phyloP scores from a whole-genome alignment of 2,329 filamentous ascomycete species.

The Pestalotiopsis sp. region DNA sequence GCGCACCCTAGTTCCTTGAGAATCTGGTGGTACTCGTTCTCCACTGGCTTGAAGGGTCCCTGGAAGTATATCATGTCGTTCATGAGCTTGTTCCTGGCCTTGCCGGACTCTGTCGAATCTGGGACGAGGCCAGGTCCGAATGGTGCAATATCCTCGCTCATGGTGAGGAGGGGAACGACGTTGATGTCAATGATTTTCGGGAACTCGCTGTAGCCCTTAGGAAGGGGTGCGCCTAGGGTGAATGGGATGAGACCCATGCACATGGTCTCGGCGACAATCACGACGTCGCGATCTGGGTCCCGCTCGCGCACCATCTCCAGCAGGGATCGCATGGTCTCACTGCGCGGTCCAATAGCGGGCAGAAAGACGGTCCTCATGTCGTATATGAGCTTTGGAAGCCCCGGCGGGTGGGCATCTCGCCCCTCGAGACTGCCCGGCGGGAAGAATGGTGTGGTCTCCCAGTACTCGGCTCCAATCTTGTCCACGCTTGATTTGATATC shows the following conservation, averaged over 20 bases:
- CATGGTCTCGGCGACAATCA: conserved; percentile 34
- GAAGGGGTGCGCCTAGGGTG: conserved; percentile 25
- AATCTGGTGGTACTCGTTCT: not conserved
- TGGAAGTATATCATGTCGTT: conserved; percentile 14
- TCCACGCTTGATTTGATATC: conserved; percentile 21
- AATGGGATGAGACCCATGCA: conserved; percentile 33
- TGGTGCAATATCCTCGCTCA: conserved; percentile 34
- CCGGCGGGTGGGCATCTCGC: not conserved
- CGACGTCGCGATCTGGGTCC: conserved; percentile 31
- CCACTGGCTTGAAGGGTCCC: conserved; percentile 14
- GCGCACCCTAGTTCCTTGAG: conserved; percentile 12
- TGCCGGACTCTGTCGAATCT: conserved; percentile 30
- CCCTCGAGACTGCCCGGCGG: conserved; percentile 3
- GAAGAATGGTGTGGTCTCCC: conserved; percentile 16
- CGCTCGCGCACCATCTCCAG: conserved; percentile 26
- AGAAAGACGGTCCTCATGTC: conserved; percentile 3
- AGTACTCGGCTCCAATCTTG: conserved; percentile 28
- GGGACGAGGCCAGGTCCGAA: conserved; percentile 34
- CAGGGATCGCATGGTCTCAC: not conserved
- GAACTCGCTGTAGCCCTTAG: conserved; percentile 25
- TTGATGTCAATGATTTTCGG: conserved; percentile 34
- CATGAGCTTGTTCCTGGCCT: conserved; percentile 26
- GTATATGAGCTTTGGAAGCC: not conserved
- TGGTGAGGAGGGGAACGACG: conserved; percentile 31
- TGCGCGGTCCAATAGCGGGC: not conserved